Evolutionary conservation across 345 rosid genomes (phyloP).

Genomic region (Pelargonium nanum): DNA sequence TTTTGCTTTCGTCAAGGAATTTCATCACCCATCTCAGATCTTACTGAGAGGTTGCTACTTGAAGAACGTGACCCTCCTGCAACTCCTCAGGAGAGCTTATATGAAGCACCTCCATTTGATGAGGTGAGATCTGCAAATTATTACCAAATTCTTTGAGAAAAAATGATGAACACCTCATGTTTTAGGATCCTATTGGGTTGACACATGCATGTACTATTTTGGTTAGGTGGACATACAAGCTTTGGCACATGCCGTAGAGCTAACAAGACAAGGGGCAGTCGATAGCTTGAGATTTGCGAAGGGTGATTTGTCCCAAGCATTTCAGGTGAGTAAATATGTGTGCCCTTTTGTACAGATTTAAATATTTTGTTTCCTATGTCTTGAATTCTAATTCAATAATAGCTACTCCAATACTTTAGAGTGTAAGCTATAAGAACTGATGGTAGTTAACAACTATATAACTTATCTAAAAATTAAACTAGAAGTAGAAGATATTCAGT

Average conservation of each 20-base stretch:
- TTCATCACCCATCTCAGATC: slow-evolving; percentile 74
- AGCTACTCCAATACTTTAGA: background rate
- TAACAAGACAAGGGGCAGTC: slow-evolving; percentile 92
- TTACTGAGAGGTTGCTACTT: slow-evolving; percentile 71
- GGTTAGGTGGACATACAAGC: slow-evolving; percentile 88
- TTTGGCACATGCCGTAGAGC: slow-evolving; percentile 92
- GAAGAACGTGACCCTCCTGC: slow-evolving; percentile 87
- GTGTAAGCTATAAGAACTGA: background rate
- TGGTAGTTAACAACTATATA: background rate
- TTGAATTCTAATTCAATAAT: background rate
- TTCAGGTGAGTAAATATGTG: slow-evolving; percentile 44
- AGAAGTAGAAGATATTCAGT: too few relatives aligned
- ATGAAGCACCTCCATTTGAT: slow-evolving; percentile 80
- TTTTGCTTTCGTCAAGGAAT: slow-evolving; percentile 75
- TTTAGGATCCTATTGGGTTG: background rate
- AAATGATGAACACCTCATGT: background rate
- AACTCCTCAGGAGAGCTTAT: slow-evolving; percentile 54
- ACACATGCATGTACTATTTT: slow-evolving; percentile 4
- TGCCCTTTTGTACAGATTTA: background rate
- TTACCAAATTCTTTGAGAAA: slow-evolving; percentile 1
- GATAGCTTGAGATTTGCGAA: slow-evolving; percentile 89
- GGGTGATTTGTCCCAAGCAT: slow-evolving; percentile 87
- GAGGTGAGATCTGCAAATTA: slow-evolving; percentile 41
- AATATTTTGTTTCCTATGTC: slow-evolving; percentile 1
- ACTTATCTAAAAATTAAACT: background rate